Evolutionary conservation across 768 basidiomycete species (phyloP), one percentile per base, ranked within the genome.

Genomic region (Multifurca ochricompacta): DNA sequence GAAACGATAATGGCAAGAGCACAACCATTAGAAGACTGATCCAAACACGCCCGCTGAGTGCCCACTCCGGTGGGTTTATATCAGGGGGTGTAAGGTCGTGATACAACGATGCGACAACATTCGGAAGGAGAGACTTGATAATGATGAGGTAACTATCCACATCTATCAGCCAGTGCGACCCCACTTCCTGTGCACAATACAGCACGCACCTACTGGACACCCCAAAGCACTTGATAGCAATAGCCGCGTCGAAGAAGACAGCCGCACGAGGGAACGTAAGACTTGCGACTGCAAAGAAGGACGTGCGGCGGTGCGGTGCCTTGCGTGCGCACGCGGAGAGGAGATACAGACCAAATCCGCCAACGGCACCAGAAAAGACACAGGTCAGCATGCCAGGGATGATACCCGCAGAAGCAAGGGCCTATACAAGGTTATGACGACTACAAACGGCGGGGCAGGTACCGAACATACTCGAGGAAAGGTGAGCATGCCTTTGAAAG

Each of bases 171-270:
- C 51, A 28, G 4, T 11, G 3, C 19, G 31, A 42, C 31, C 41
- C 19, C 32, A 31, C 34, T 36, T 34, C 18, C n/a, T n/a, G 44
- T 40, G 49, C 51, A 40, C 30, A 35, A 25, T 47, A 19, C 34
- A 49, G 62, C 2, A 68, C 78, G 42, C 70, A 91, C 80, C 91
- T 92, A 62, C 94, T 84, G 31, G 90, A 91, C 3, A 98, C 95
- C 18, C 95, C 95, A 66, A 96, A 96, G 68, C 95, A 98, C 67
- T 98, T 98, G 67, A 83, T 85, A 9, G 92, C 92, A 62, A 98
- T 92, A 11, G 94, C 95, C 3, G 83, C 83, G 67, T 97, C 95
- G 63, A 98, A 95, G 67, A 91, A 88, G 35, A 91, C 73, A 0
- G 87, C 87, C 0, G 87, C 89, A 40, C 77, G 81, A 2, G 95